These are phyloP conservation scores for Gaertneriomyces sp. DNA, from an alignment of 192 early-diverging fungal species.

Conservation along the genomic window DNA sequence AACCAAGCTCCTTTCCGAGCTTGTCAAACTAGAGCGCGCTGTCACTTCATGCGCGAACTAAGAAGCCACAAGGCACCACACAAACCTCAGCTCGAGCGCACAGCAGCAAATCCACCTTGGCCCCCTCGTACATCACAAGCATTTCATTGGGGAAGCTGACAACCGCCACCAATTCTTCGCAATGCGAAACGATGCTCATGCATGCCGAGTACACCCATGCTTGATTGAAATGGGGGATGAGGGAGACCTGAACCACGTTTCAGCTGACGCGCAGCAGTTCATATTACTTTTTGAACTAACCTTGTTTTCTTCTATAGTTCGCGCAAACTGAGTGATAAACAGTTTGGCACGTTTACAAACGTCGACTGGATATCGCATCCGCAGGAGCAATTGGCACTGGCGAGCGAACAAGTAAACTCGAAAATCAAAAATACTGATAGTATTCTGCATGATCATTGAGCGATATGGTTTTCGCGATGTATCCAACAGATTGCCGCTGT, in stretches of 20 bases:
- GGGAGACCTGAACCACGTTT: slow-evolving; percentile 48
- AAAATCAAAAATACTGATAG: slow-evolving; percentile 93
- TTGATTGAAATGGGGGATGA: slow-evolving; percentile 60
- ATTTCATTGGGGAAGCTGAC: slow-evolving; percentile 39
- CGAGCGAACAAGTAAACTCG: slow-evolving; percentile 91
- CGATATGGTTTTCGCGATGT: slow-evolving; percentile 76
- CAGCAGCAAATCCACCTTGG: slow-evolving; percentile 71
- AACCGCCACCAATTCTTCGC: slow-evolving; percentile 67
- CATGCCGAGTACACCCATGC: slow-evolving; percentile 81
- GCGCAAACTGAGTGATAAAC: slow-evolving; percentile 71
- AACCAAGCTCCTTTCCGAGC: slow-evolving; percentile 57
- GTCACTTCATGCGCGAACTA: background rate
- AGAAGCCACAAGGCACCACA: background rate
- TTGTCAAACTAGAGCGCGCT: slow-evolving; percentile 62
- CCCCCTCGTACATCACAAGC: slow-evolving; percentile 61
- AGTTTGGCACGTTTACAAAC: slow-evolving; percentile 66
- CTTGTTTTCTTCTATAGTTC: slow-evolving; percentile 67
- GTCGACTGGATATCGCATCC: slow-evolving; percentile 60
- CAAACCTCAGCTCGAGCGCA: slow-evolving; percentile 72
- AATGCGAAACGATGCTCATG: slow-evolving; percentile 71
- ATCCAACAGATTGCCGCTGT: slow-evolving; percentile 78
- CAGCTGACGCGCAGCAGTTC: too few relatives aligned
- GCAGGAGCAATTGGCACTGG: slow-evolving; percentile 77
- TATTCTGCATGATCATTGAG: slow-evolving; percentile 84
- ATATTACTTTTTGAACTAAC: slow-evolving; percentile 30